Evolutionary conservation across 371 early-diverging fungal species (phyloP), one percentile per base, ranked within the genome.

Genomic region (Mucor plumbeus): DNA sequence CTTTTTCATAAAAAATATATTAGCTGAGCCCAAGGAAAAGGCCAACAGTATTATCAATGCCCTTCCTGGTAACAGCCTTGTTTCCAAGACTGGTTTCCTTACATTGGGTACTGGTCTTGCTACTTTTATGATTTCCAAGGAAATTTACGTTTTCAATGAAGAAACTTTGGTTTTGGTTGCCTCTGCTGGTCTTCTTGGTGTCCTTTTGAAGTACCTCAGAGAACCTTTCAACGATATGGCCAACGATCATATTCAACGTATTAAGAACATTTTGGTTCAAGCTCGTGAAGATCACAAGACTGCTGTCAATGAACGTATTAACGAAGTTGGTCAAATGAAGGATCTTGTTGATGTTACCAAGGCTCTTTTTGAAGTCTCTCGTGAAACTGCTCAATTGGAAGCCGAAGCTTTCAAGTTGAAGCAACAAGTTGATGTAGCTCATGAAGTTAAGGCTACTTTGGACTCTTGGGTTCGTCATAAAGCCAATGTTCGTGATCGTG

Each of bases 381-480:
- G 94, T 85, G 95, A 97, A 77, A 94, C 95, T 67, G 97, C 97
- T 66, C 75, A 88, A 66, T 88, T 97, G 75, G 95, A 96, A 78
- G 95, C 96, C 57, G 90, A 96, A 82, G 92, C 95, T 59, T 97
- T 94, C 74, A 92, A 92, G 81, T 87, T 96, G 69, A 94, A 98
- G 91, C 98, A 98, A 82, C 85, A 90, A 73, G 92, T 91, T 56
- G 87, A 91, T 69, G 88, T 94, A 74, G 86, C 91, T 64, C 56
- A 81, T 43, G 97, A 98, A 83, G 88, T 93, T 78, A 95, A 95
- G 90, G 40, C 86, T 31, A 92, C 93, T 68, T 85, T 98, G 34
- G 98, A 98, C 82, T 90, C 93, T 55, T 97, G 97, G 97, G 97
- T 97, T 57, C 97, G 98, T 75, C 93, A 97, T 76, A 97, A 98